These are phyloP conservation scores for Proliferodiscus dingleyae DNA, from an alignment of 2,329 filamentous ascomycete species.

Conservation along the genomic window DNA sequence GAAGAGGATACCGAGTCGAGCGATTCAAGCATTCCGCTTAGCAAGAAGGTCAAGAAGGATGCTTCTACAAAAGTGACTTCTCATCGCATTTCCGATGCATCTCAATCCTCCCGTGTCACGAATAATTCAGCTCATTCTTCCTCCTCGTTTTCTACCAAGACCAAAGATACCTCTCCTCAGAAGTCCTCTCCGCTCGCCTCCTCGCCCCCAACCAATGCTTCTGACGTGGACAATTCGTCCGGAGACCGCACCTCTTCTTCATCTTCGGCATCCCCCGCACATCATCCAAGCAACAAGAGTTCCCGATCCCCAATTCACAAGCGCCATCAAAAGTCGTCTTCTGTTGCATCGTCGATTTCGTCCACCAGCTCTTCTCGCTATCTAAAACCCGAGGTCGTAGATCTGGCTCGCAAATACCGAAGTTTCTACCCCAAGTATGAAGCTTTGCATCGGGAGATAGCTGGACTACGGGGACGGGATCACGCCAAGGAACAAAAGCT, in stretches of 20 bases:
- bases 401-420: constrained; percentile 52
- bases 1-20: constrained; percentile 34
- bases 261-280: constrained; percentile 24
- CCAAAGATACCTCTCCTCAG: constrained; percentile 50
- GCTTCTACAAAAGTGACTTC: background rate
- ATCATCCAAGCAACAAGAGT: constrained; percentile 15
- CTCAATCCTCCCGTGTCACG: constrained; percentile 42
- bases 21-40: constrained; percentile 27
- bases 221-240: constrained; percentile 48
- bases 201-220: constrained; percentile 61
- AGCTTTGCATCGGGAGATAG: constrained; percentile 51
- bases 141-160: constrained; percentile 23
- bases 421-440: constrained; percentile 52
- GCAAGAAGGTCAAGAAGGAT: constrained; percentile 31
- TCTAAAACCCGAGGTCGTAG: constrained; percentile 44
- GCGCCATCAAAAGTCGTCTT: constrained; percentile 30
- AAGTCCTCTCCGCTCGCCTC: constrained; percentile 64
- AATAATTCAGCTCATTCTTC: constrained; percentile 38
- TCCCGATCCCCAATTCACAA: constrained; percentile 28
- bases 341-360: constrained; percentile 24
- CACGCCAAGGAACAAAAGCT: constrained; percentile 47
- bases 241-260: constrained; percentile 26
- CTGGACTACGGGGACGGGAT: constrained; percentile 41
- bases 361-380: constrained; percentile 30
- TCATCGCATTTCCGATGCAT: constrained; percentile 39